phyloP scores from a whole-genome alignment of 108 stramenopile species.

The Stephanodiscus triporus region DNA sequence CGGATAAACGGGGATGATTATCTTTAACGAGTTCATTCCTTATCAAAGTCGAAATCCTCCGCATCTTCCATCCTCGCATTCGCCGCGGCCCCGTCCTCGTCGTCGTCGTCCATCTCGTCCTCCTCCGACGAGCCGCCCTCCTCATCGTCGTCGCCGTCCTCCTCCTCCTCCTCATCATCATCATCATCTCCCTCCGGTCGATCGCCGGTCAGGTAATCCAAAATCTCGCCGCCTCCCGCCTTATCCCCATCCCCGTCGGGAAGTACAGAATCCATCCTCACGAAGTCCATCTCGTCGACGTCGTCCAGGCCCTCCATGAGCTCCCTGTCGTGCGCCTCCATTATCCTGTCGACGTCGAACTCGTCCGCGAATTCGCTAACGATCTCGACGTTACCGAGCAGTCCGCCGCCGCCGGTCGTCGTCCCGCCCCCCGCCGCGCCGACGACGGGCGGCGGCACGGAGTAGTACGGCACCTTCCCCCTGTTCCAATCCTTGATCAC shows the following conservation, averaged over 20 bases:
- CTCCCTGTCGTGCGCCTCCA: conserved; percentile 60
- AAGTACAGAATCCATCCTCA: conserved; percentile 54
- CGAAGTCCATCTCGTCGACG: conserved; percentile 91
- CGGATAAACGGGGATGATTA: neutral
- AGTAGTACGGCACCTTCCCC: conserved; percentile 95
- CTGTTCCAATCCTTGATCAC: conserved; percentile 98
- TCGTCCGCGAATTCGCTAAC: conserved; percentile 72
- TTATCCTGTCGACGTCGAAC: conserved; percentile 74
- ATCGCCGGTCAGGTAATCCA: conserved; percentile 51
- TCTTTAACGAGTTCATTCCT: conserved; percentile 43
- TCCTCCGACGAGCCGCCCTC: conserved; percentile 35
- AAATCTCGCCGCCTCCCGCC: conserved; percentile 37
- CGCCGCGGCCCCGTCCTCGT: conserved; percentile 18
- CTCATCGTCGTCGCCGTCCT: conserved; percentile 42
- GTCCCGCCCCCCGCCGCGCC: conserved; percentile 11
- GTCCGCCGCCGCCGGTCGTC: conserved; percentile 14
- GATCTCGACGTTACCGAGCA: conserved; percentile 49
- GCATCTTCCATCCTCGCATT: conserved; percentile 64
- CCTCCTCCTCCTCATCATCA: too few species aligned
- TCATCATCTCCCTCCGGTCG: conserved; percentile 49
- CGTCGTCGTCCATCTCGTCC: conserved; percentile 62
- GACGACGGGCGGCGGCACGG: conserved; percentile 73
- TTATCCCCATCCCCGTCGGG: conserved; percentile 10
- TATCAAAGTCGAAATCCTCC: conserved; percentile 73
- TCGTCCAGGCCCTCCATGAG: conserved; percentile 77